These are phyloP conservation scores for Ustilago sp. DNA, from an alignment of 1,284 basidiomycete genomes.

Conservation along the genomic window DNA sequence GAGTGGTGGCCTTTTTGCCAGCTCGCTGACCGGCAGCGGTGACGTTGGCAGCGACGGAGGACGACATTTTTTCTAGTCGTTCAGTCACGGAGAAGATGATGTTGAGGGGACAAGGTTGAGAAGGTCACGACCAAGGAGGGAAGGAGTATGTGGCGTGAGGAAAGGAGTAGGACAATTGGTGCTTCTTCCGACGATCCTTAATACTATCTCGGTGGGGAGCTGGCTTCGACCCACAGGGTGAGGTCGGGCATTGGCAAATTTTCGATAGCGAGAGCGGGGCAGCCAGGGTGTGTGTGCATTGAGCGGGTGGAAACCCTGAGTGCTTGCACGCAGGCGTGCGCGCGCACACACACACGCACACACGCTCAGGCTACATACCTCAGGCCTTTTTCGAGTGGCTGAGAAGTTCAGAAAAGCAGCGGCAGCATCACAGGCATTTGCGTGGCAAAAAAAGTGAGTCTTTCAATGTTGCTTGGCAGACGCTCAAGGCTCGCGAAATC, in stretches of 20 bases:
- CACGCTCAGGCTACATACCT: background rate
- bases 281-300: background rate
- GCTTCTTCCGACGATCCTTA: constrained; percentile 4
- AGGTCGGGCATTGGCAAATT: constrained; percentile 4
- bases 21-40: constrained; percentile 53
- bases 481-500: background rate
- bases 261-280: background rate
- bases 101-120: background rate
- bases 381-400: background rate
- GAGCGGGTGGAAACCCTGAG: background rate
- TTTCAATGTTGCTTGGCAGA: background rate
- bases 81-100: background rate
- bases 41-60: constrained; percentile 53
- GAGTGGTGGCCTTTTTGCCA: constrained; percentile 46
- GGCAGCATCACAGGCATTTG: background rate
- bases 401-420: constrained; percentile 4
- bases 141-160: constrained; percentile 17
- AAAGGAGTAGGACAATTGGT: background rate
- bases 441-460: background rate
- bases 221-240: background rate
- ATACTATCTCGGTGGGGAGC: constrained; percentile 13
- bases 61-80: constrained; percentile 44
- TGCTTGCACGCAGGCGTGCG: background rate
- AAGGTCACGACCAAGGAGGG: background rate
- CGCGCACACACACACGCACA: background rate